phyloP scores from a whole-genome alignment of 306 rosid genomes.

The Rosa lucieae region DNA sequence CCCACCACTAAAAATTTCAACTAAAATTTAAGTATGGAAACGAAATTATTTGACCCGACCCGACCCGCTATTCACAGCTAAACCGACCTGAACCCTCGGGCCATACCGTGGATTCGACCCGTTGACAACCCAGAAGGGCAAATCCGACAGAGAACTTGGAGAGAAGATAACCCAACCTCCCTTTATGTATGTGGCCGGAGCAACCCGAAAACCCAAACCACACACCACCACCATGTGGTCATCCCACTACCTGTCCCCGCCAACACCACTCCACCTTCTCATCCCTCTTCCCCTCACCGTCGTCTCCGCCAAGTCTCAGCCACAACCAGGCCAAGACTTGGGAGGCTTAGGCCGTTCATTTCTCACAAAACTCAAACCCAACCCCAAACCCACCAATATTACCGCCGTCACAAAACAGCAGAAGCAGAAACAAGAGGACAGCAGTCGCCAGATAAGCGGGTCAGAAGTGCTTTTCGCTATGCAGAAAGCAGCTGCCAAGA shows the following conservation, averaged over 20 bases:
- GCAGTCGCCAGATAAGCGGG: conserved; percentile 48
- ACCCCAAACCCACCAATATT: conserved; percentile 20
- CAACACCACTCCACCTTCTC: conserved; percentile 14
- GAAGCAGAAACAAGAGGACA: conserved; percentile 15
- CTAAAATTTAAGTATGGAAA: too few relatives aligned
- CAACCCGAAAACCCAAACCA: not conserved
- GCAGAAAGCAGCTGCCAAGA: conserved; percentile 50
- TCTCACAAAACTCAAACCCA: conserved; percentile 24
- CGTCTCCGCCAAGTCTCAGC: conserved; percentile 34
- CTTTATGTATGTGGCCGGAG: not conserved
- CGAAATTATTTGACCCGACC: too few relatives aligned
- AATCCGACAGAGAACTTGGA: not conserved
- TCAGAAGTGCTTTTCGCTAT: conserved; percentile 70
- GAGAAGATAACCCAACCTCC: not conserved
- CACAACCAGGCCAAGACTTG: conserved; percentile 28
- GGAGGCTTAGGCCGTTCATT: conserved; percentile 33
- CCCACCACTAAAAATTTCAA: too few relatives aligned
- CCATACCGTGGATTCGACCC: not conserved
- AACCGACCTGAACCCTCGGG: not conserved
- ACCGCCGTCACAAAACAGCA: not conserved
- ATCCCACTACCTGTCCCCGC: conserved; percentile 7
- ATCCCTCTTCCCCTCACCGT: conserved; percentile 23
- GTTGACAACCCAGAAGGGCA: not conserved
- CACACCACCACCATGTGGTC: conserved; percentile 30
- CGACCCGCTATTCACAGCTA: too few relatives aligned